phyloP scores from a whole-genome alignment of 169 alveolate genomes.

The Plasmodium knowlesi region DNA sequence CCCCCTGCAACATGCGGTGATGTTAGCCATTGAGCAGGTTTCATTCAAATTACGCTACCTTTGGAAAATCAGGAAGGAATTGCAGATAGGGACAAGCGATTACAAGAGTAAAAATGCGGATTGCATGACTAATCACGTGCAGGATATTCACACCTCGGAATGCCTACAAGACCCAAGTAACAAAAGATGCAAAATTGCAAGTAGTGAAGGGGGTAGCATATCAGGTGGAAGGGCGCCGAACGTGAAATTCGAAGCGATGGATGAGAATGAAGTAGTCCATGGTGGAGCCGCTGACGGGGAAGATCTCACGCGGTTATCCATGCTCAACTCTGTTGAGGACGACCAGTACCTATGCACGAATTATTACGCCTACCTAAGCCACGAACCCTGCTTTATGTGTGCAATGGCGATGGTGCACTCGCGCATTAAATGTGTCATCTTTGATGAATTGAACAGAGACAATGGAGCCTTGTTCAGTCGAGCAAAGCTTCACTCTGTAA shows the following conservation, averaged over 20 bases:
- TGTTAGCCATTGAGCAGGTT: constrained; percentile 83
- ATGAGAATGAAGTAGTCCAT: constrained; percentile 10
- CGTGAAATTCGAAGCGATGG: not conserved
- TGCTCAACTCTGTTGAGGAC: not conserved
- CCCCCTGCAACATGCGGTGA: constrained; percentile 85
- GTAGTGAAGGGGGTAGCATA: not conserved
- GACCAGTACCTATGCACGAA: constrained; percentile 88
- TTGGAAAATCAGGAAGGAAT: constrained; percentile 39
- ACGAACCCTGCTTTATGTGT: constrained; percentile 97
- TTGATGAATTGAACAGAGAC: constrained; percentile 78
- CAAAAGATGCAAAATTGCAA: not conserved
- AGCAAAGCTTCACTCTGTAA: constrained; percentile 82
- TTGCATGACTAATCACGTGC: not conserved
- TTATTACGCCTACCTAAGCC: constrained; percentile 86
- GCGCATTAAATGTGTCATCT: constrained; percentile 90
- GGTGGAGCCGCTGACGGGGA: not conserved
- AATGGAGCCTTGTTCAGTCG: constrained; percentile 85
- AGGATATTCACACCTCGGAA: not conserved
- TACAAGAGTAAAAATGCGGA: not conserved
- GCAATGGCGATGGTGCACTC: constrained; percentile 97
- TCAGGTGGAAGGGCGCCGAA: not conserved
- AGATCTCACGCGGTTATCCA: not conserved
- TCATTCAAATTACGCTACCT: constrained; percentile 67
- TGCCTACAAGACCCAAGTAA: not conserved
- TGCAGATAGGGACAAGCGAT: not conserved